Evolutionary conservation across 495 filamentous ascomycete species (phyloP).

Genomic region (Neurospora sp.): DNA sequence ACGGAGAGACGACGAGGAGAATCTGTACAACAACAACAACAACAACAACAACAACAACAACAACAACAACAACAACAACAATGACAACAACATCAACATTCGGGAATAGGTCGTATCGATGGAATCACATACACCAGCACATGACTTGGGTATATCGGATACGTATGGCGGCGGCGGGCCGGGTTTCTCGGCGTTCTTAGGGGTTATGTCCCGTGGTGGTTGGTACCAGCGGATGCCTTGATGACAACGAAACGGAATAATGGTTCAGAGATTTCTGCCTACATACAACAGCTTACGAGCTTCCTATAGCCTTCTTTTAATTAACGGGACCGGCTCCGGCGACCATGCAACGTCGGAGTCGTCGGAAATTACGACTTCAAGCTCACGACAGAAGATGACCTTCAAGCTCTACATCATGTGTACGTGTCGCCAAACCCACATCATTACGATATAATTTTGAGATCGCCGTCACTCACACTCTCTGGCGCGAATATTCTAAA

Average conservation of each 20-base stretch:
- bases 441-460: background rate
- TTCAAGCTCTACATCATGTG: background rate
- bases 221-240: conserved; percentile 1
- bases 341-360: background rate
- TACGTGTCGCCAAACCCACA: background rate
- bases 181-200: conserved; percentile 10
- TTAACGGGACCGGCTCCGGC: background rate
- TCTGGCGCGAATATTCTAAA: background rate
- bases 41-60: conserved; percentile 6
- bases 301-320: background rate
- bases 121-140: conserved; percentile 8
- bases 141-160: conserved; percentile 17
- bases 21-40: conserved; percentile 19
- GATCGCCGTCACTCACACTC: background rate
- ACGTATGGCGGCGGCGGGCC: conserved; percentile 3
- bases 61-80: conserved; percentile 13
- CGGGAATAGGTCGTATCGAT: background rate
- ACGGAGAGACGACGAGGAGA: conserved; percentile 3
- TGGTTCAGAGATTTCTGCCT: background rate
- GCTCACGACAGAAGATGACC: background rate
- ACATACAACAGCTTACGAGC: background rate
- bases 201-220: background rate
- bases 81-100: conserved; percentile 9
- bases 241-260: conserved; percentile 5
- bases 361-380: background rate